Percentiles rank a stretch among this genome's conserved stretches.
phyloP scores from a whole-genome alignment of 768 basidiomycete species.

The Pleurotus giganteus region DNA sequence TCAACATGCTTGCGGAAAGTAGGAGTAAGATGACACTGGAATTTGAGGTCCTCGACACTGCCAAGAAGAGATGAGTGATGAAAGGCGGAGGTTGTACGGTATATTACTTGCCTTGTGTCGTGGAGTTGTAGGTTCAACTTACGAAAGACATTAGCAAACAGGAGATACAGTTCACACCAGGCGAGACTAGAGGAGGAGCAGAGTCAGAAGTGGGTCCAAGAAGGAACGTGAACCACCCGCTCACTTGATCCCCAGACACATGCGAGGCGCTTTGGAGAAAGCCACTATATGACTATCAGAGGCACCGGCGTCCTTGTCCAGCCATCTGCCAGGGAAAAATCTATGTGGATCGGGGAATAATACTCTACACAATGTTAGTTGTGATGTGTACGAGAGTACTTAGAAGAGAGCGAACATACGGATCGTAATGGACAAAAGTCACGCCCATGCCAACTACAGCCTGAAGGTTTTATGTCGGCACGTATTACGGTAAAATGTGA shows the following conservation, averaged over 20 bases:
- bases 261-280: conserved; percentile 44
- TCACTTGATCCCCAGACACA: conserved; percentile 45
- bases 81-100: neutral
- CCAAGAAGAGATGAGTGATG: neutral
- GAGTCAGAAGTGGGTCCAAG: neutral
- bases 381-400: neutral
- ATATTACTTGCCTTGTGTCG: conserved; percentile 27
- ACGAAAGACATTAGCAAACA: conserved; percentile 38
- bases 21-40: conserved; percentile 8
- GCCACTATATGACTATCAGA: conserved; percentile 37
- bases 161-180: conserved; percentile 42
- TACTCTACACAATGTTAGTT: conserved; percentile 5
- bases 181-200: conserved; percentile 30
- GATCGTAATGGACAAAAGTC: conserved; percentile 35
- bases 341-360: conserved; percentile 35
- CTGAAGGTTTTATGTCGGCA: conserved; percentile 20
- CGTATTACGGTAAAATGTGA: neutral
- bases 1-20: conserved; percentile 11
- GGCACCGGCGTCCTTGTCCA: conserved; percentile 25
- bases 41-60: conserved; percentile 15
- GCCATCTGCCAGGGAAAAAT: conserved; percentile 44
- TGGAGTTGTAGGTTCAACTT: conserved; percentile 32
- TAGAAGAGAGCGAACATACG: neutral
- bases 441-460: conserved; percentile 39
- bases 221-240: conserved; percentile 7